Conservation (phyloP, 1,139 yeast genomes). For the Protomyces inouyei region DNA sequence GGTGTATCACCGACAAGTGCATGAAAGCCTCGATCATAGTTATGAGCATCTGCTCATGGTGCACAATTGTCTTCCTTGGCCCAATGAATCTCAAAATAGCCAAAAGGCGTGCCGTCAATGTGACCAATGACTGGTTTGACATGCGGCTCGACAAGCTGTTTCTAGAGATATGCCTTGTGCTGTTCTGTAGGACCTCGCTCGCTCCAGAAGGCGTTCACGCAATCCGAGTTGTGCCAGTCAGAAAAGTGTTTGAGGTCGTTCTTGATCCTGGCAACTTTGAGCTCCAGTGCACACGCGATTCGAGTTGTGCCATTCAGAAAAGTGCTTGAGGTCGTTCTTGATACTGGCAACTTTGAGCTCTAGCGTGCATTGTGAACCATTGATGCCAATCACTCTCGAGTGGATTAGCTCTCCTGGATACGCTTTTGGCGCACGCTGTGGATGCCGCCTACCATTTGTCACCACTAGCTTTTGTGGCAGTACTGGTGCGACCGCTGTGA, state of each 20-base stretch:
- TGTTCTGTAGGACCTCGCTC: constrained; percentile 30
- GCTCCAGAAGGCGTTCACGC: constrained; percentile 35
- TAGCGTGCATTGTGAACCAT: background rate
- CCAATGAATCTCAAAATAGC: constrained; percentile 34
- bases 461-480: background rate
- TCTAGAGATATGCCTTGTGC: constrained; percentile 31
- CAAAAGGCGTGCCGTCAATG: constrained; percentile 31
- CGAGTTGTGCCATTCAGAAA: constrained; percentile 34
- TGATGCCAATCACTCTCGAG: background rate
- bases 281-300: constrained; percentile 32
- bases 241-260: constrained; percentile 7
- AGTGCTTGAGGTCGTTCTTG: background rate
- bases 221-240: constrained; percentile 34
- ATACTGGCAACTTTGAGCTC: background rate
- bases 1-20: constrained; percentile 33
- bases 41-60: constrained; percentile 28
- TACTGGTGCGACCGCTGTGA: background rate
- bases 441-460: background rate
- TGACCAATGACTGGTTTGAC: constrained; percentile 32
- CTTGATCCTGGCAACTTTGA: background rate
- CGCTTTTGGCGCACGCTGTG: background rate
- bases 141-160: constrained; percentile 31
- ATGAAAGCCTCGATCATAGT: constrained; percentile 35
- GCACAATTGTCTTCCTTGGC: constrained; percentile 34
- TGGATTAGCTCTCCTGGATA: background rate